phyloP scores from a whole-genome alignment of 1,284 basidiomycete species.

The Dichomitus squalens region DNA sequence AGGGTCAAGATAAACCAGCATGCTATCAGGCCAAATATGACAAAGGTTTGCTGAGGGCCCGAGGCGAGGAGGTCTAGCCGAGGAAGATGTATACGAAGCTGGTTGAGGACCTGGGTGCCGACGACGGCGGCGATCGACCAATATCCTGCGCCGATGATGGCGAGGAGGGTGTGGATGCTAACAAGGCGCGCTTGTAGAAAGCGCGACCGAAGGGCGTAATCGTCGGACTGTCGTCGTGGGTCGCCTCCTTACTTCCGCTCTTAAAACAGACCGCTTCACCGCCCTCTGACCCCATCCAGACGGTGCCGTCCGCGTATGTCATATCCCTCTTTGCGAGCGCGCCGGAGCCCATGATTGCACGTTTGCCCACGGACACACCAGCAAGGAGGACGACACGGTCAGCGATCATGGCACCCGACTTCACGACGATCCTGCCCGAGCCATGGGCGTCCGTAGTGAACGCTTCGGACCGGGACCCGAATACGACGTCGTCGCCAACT shows the following conservation, averaged over 20 bases:
- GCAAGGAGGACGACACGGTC: slow-evolving; percentile 49
- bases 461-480: slow-evolving; percentile 47
- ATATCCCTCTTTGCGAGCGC: slow-evolving; percentile 42
- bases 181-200: slow-evolving; percentile 45
- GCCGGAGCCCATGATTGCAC: slow-evolving; percentile 49
- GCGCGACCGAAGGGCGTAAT: slow-evolving; percentile 49
- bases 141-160: slow-evolving; percentile 39
- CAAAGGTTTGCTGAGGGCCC: slow-evolving; percentile 39
- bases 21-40: slow-evolving; percentile 41
- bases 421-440: slow-evolving; percentile 40
- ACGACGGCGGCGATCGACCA: slow-evolving; percentile 45
- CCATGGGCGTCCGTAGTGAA: slow-evolving; percentile 46
- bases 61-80: slow-evolving; percentile 36
- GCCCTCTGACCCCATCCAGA: slow-evolving; percentile 48
- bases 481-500: slow-evolving; percentile 49
- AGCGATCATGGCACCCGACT: slow-evolving; percentile 53
- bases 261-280: slow-evolving; percentile 41
- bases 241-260: slow-evolving; percentile 16
- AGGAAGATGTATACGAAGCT: slow-evolving; percentile 35
- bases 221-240: slow-evolving; percentile 31
- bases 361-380: slow-evolving; percentile 40
- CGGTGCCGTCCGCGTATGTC: slow-evolving; percentile 45
- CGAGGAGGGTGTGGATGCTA: slow-evolving; percentile 31
- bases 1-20: slow-evolving; percentile 39
- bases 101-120: slow-evolving; percentile 42